phyloP scores from a whole-genome alignment of 2,329 filamentous ascomycete genomes.

The Aspergillus cejpii region DNA sequence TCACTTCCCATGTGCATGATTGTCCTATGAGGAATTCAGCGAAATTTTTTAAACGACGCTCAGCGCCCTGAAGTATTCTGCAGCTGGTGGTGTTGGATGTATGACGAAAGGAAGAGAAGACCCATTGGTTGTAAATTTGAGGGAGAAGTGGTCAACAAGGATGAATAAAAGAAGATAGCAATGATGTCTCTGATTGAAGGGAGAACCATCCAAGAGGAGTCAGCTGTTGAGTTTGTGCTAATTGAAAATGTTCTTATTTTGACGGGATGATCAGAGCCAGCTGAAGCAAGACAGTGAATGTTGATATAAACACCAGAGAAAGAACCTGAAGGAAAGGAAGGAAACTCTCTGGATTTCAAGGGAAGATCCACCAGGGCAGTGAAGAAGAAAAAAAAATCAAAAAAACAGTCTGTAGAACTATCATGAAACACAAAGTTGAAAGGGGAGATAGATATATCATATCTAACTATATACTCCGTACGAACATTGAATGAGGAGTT shows the following conservation, averaged over 20 bases:
- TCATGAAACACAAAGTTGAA: background rate
- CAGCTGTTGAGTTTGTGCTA: background rate
- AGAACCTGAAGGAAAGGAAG: conserved; percentile 5
- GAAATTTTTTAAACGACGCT: conserved; percentile 11
- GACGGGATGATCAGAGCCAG: conserved; percentile 11
- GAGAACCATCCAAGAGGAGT: background rate
- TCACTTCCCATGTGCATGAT: conserved; percentile 17
- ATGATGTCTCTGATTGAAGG: background rate
- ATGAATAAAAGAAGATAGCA: background rate
- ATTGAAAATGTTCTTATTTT: background rate
- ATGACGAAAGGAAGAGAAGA: background rate
- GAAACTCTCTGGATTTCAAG: background rate
- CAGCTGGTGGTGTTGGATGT: background rate
- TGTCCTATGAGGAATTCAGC: conserved; percentile 6
- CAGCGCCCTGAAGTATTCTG: conserved; percentile 8
- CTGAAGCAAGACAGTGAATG: conserved; percentile 5
- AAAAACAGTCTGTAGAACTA: conserved; percentile 1
- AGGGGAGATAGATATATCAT: background rate
- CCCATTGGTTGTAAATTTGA: background rate
- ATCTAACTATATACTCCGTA: background rate
- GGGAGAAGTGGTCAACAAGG: background rate
- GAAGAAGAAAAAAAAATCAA: background rate
- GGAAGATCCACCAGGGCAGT: background rate
- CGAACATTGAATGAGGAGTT: conserved; percentile 7
- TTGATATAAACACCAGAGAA: conserved; percentile 1